phyloP scores from a whole-genome alignment of 2,329 filamentous ascomycete genomes.

The Ophiocordyceps robertsii region DNA sequence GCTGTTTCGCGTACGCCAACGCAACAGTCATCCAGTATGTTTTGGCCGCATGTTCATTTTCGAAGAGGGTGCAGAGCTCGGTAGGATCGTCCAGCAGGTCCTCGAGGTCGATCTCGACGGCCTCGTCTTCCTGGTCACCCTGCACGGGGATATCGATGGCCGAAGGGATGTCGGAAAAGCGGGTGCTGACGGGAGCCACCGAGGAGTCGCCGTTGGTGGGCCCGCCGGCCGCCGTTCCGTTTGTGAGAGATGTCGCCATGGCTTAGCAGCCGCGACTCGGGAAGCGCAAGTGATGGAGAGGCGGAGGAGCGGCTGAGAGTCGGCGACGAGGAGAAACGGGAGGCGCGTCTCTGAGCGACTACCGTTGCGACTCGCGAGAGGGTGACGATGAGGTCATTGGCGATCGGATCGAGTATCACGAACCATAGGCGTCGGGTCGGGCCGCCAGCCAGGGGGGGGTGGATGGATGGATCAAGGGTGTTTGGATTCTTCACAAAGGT shows the following conservation, averaged over 20 bases:
- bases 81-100: conserved; percentile 87
- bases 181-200: conserved; percentile 31
- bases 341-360: conserved; percentile 16
- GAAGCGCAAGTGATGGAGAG: background rate
- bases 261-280: conserved; percentile 5
- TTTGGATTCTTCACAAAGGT: background rate
- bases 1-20: conserved; percentile 90
- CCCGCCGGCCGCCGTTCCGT: conserved; percentile 30
- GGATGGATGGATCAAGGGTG: background rate
- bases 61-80: conserved; percentile 86
- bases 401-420: conserved; percentile 7
- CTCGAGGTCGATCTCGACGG: conserved; percentile 85
- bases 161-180: conserved; percentile 51
- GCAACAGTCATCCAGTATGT: conserved; percentile 98
- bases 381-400: conserved; percentile 13
- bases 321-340: background rate
- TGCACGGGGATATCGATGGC: conserved; percentile 55
- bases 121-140: conserved; percentile 52
- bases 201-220: conserved; percentile 22
- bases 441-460: background rate
- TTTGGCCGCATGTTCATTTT: conserved; percentile 84
- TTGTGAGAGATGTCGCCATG: conserved; percentile 27
- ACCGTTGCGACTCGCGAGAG: conserved; percentile 16
- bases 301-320: background rate
- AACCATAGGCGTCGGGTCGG: conserved; percentile 10